A percentile compares a stretch with the other conserved stretches of the same genome.
phyloP scores from a whole-genome alignment of 2,329 filamentous ascomycete species.

The Zalaria sp. region DNA sequence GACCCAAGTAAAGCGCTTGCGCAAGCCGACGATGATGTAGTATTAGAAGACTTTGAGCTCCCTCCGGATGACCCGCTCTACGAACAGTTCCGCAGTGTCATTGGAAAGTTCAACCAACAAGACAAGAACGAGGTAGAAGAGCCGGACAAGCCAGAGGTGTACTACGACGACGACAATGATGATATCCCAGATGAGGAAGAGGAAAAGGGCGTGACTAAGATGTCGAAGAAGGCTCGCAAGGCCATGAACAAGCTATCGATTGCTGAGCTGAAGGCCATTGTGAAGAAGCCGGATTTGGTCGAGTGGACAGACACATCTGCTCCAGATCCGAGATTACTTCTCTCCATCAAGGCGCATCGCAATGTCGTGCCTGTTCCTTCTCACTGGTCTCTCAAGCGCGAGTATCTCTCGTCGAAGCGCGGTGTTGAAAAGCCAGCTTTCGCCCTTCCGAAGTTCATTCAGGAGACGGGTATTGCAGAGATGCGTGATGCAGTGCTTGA shows the following conservation, averaged over 20 bases:
- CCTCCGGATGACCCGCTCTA: slow-evolving; percentile 52
- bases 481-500: slow-evolving; percentile 95
- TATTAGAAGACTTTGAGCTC: slow-evolving; percentile 13
- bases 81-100: slow-evolving; percentile 69
- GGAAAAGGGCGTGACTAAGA: slow-evolving; percentile 47
- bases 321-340: slow-evolving; percentile 72
- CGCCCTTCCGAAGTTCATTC: slow-evolving; percentile 86
- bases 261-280: slow-evolving; percentile 85
- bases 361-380: slow-evolving; percentile 90
- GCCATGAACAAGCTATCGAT: slow-evolving; percentile 83
- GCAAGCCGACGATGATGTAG: slow-evolving; percentile 11
- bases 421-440: slow-evolving; percentile 95
- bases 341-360: slow-evolving; percentile 87
- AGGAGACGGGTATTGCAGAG: slow-evolving; percentile 92
- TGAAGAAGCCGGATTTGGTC: slow-evolving; percentile 81
- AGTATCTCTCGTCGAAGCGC: slow-evolving; percentile 92
- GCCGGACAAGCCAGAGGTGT: slow-evolving; percentile 71
- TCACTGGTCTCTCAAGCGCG: slow-evolving; percentile 92
- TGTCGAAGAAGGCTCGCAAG: slow-evolving; percentile 94
- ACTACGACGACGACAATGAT: slow-evolving; percentile 71
- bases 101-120: slow-evolving; percentile 60
- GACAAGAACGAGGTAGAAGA: slow-evolving; percentile 37
- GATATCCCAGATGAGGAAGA: slow-evolving; percentile 80
- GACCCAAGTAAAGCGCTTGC: background rate
- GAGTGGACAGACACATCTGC: slow-evolving; percentile 96